Percentiles rank a stretch among this genome's conserved stretches.
phyloP scores from a whole-genome alignment of 1,139 yeast species.

The Saccharomyces hybrid region DNA sequence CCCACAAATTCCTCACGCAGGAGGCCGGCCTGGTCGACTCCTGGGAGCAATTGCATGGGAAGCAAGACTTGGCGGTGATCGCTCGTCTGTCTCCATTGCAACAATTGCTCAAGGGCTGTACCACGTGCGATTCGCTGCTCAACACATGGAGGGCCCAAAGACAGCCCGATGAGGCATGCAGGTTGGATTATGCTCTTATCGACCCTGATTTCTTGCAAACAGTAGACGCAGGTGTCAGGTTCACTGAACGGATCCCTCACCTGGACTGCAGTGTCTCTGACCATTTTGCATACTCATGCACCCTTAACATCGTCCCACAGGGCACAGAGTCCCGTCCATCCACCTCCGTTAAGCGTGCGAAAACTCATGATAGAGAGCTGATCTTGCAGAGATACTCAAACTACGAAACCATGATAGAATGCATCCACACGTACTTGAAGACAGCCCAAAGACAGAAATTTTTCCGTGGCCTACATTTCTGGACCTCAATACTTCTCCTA shows the following conservation, averaged over 20 bases:
- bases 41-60: conserved; percentile 65
- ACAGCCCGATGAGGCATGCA: conserved; percentile 65
- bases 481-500: conserved; percentile 43
- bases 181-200: conserved; percentile 83
- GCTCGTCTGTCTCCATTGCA: conserved; percentile 51
- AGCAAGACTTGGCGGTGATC: conserved; percentile 36
- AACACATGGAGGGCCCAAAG: conserved; percentile 78
- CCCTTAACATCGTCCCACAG: conserved; percentile 32
- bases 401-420: conserved; percentile 48
- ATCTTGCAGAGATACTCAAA: conserved; percentile 33
- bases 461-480: conserved; percentile 63
- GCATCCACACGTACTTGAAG: conserved; percentile 48
- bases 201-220: conserved; percentile 50
- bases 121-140: conserved; percentile 79
- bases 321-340: neutral
- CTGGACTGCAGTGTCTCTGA: conserved; percentile 69
- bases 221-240: conserved; percentile 54
- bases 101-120: conserved; percentile 67
- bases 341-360: neutral
- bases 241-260: conserved; percentile 58
- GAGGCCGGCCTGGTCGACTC: conserved; percentile 71
- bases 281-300: conserved; percentile 81
- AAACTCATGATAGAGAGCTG: conserved; percentile 5
- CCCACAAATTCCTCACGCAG: conserved; percentile 61
- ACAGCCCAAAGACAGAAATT: conserved; percentile 52